Base-by-base conservation (phyloP, 2,329 filamentous ascomycete species). In the Elsinoe arachidis region DNA sequence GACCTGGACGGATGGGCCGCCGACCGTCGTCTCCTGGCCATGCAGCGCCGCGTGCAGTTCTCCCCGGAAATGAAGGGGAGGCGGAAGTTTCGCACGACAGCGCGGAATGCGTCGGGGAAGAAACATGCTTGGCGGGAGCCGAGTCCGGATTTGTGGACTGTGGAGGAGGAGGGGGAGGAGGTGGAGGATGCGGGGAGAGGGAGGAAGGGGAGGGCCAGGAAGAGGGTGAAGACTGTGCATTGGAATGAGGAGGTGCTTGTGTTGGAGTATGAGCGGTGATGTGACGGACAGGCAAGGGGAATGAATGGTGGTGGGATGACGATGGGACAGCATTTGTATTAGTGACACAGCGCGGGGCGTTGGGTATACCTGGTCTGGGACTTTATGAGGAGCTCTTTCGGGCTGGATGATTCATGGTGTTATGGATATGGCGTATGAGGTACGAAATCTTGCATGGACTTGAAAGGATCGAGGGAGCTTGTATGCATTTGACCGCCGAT, bases 121-220 rank as follows among this genome's bases (percentile, higher is more conserved):
- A 67, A 69, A 17, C 71, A 73, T 60, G 73, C 71, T 49, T 74
- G 72, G 69, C 63, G 70, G 17, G 72, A 72, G 55, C 72, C 72
- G 12, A 72, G 70, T 58, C 68, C 68, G 1, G 72, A 73, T 52
- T 64, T 74, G 0, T 74, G 73, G 63, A 74, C 71, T 17, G 70
- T 74, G 26, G 67, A 70, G 44, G 72, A 74, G 59, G 71, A 71
- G 6, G 70, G 69, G 34, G 71, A 73, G 60, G 69, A 52, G 38
- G 39, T 17, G 19, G 54, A 38, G 26, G 19, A 7, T 19, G 53
- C 15, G 17, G 53, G 33, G 14, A 17, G 21, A 19, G 37, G 38
- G 5, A 33, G 54, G n/a, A 33, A 39, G 30, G 23, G 54, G 2
- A 43, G 54, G 17, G 41, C 41, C 14, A 44, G 53, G 53, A 56